These are phyloP conservation scores for Pleurotus sapidus DNA, from an alignment of 768 basidiomycete genomes.

Conservation along the genomic window DNA sequence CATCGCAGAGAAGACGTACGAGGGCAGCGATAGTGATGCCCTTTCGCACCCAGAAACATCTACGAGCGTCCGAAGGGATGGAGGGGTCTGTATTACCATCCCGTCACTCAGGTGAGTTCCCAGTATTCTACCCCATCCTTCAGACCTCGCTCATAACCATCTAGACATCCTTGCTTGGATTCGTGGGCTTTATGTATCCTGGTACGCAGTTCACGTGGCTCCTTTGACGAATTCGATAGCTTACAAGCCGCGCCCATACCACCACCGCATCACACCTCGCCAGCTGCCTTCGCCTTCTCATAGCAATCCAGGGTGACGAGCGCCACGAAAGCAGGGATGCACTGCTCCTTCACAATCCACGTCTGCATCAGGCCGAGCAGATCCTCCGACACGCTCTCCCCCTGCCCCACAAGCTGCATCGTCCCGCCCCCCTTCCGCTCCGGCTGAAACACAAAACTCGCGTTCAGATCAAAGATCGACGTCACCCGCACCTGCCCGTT, in stretches of 20 bases:
- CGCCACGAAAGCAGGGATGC: slow-evolving; percentile 87
- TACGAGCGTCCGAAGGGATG: slow-evolving; percentile 49
- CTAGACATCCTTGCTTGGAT: slow-evolving; percentile 57
- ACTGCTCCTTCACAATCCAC: slow-evolving; percentile 85
- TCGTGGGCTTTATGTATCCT: slow-evolving; percentile 67
- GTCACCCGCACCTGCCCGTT: slow-evolving; percentile 90
- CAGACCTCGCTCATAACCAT: neutral
- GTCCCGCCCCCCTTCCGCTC: slow-evolving; percentile 37
- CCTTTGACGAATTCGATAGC: neutral
- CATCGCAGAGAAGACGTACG: slow-evolving; percentile 16
- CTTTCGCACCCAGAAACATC: slow-evolving; percentile 23
- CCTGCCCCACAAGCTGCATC: slow-evolving; percentile 75
- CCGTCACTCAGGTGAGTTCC: slow-evolving; percentile 41
- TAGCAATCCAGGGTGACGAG: slow-evolving; percentile 87
- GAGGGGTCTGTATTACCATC: slow-evolving; percentile 56
- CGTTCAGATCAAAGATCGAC: slow-evolving; percentile 83
- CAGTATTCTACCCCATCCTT: slow-evolving; percentile 7
- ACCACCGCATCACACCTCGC: slow-evolving; percentile 4
- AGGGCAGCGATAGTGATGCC: slow-evolving; percentile 16
- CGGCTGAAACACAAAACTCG: slow-evolving; percentile 86
- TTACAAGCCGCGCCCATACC: slow-evolving; percentile 35
- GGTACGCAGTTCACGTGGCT: slow-evolving; percentile 32
- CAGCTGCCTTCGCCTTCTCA: slow-evolving; percentile 60
- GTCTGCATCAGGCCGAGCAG: slow-evolving; percentile 74
- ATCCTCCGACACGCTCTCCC: slow-evolving; percentile 73